Conservation (phyloP, 352 stramenopile genomes). For the Phytopythium oedochilum region DNA sequence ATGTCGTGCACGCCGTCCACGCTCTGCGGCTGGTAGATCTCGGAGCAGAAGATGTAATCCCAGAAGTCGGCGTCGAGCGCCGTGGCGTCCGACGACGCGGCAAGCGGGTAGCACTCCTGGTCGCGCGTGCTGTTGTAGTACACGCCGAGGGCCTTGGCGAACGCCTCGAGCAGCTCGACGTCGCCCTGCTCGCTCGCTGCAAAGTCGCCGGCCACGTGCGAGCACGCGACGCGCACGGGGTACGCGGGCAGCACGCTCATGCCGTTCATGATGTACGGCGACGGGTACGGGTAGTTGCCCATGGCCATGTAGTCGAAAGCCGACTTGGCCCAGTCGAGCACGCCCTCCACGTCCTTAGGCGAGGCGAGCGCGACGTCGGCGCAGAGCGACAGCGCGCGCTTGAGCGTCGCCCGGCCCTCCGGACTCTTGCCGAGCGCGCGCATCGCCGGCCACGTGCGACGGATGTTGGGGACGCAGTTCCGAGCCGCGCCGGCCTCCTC, state of each 20-base stretch:
- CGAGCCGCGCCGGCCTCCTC: constrained; percentile 49
- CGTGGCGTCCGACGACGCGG: constrained; percentile 48
- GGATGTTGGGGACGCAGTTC: constrained; percentile 80
- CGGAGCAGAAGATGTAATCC: constrained; percentile 74
- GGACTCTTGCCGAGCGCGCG: constrained; percentile 39
- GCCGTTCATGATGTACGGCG: constrained; percentile 92
- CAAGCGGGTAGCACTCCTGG: constrained; percentile 48
- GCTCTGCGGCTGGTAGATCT: constrained; percentile 68
- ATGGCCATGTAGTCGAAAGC: constrained; percentile 93
- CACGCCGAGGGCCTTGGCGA: constrained; percentile 57
- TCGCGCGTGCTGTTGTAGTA: constrained; percentile 75
- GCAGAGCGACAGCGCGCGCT: constrained; percentile 48
- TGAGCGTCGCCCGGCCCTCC: constrained; percentile 36
- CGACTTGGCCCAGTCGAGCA: constrained; percentile 66
- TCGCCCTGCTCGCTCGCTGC: constrained; percentile 22
- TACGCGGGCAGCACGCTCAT: constrained; percentile 84
- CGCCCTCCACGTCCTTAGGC: constrained; percentile 32
- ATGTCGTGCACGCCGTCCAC: constrained; percentile 79
- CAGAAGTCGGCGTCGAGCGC: constrained; percentile 59
- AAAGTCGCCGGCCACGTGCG: constrained; percentile 41
- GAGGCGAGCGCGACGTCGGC: constrained; percentile 34
- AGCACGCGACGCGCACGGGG: constrained; percentile 87
- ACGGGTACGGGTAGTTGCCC: constrained; percentile 96
- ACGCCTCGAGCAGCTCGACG: constrained; percentile 36
- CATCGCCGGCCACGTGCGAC: constrained; percentile 56